phyloP scores from a whole-genome alignment of 176 grass and related monocot genomes.

The Dactylis glomerata region DNA sequence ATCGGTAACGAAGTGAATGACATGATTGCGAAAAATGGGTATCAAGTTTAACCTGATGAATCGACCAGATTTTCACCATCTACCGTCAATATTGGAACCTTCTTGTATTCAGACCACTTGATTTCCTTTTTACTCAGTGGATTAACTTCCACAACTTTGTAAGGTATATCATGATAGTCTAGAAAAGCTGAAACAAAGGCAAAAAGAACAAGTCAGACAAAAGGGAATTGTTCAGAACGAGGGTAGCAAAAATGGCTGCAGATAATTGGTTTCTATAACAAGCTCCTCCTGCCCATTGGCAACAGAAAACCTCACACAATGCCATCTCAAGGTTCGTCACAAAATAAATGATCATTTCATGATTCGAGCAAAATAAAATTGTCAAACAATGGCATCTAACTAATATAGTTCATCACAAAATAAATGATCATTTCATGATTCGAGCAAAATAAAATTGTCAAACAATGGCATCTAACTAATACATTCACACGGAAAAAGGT shows the following conservation, averaged over 20 bases:
- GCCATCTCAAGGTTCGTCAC: not conserved
- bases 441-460: not conserved
- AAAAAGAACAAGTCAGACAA: conserved; percentile 19
- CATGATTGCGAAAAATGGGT: not conserved
- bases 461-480: not conserved
- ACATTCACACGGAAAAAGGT: not conserved
- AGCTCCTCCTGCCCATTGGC: not conserved
- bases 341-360: not conserved
- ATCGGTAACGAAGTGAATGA: not conserved
- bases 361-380: not conserved
- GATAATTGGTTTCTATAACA: not conserved
- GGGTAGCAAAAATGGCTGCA: not conserved
- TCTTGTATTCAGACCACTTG: conserved; percentile 99
- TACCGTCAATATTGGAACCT: conserved; percentile 93
- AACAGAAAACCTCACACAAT: not conserved
- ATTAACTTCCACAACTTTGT: conserved; percentile 98
- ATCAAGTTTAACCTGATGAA: conserved; percentile 69
- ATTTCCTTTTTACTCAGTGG: conserved; percentile 99
- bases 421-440: not conserved
- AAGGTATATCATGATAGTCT: conserved; percentile 97
- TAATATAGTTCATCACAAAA: not conserved
- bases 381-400: not conserved
- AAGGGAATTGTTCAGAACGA: not conserved
- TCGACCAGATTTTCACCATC: conserved; percentile 82
- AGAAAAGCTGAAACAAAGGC: conserved; percentile 63